Evolutionary conservation across 768 basidiomycete species (phyloP).

Genomic region (Boletus huronensis): DNA sequence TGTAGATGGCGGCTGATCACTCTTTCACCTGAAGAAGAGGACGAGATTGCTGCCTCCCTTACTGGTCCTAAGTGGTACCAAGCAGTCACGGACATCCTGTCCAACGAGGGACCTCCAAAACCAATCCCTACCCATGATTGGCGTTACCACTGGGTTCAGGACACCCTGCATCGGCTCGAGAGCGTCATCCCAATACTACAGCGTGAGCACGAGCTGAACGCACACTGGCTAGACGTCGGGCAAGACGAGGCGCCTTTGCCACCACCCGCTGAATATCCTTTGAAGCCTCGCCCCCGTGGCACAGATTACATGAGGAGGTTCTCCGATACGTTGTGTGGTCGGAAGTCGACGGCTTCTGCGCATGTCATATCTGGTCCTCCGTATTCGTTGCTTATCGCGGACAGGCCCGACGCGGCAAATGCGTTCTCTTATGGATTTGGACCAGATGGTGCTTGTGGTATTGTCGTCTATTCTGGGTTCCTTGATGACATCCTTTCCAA

Average conservation of each 20-base stretch:
- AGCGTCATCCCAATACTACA: constrained; percentile 64
- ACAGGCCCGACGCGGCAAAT: constrained; percentile 78
- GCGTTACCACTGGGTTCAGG: constrained; percentile 84
- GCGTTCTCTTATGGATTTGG: constrained; percentile 97
- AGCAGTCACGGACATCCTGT: constrained; percentile 76
- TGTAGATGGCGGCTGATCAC: constrained; percentile 81
- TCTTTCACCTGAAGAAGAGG: constrained; percentile 90
- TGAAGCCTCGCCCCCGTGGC: constrained; percentile 80
- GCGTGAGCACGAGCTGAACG: constrained; percentile 50
- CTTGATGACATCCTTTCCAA: constrained; percentile 77
- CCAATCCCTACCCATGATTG: constrained; percentile 79
- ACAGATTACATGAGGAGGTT: constrained; percentile 64
- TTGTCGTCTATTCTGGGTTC: constrained; percentile 94
- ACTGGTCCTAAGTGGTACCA: constrained; percentile 84
- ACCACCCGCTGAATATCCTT: constrained; percentile 76
- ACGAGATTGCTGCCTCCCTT: constrained; percentile 78
- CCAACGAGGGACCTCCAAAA: constrained; percentile 55
- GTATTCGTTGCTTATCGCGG: constrained; percentile 86
- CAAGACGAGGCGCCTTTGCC: constrained; percentile 60
- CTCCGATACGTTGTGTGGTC: constrained; percentile 48
- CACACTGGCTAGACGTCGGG: constrained; percentile 53
- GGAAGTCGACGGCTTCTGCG: constrained; percentile 40
- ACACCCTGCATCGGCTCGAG: constrained; percentile 77
- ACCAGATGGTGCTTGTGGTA: constrained; percentile 84
- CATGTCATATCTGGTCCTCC: constrained; percentile 76